A percentile compares a stretch with the other conserved stretches of the same genome.
phyloP scores from a whole-genome alignment of 805 yeast species.

The Barnettozyma californica region DNA sequence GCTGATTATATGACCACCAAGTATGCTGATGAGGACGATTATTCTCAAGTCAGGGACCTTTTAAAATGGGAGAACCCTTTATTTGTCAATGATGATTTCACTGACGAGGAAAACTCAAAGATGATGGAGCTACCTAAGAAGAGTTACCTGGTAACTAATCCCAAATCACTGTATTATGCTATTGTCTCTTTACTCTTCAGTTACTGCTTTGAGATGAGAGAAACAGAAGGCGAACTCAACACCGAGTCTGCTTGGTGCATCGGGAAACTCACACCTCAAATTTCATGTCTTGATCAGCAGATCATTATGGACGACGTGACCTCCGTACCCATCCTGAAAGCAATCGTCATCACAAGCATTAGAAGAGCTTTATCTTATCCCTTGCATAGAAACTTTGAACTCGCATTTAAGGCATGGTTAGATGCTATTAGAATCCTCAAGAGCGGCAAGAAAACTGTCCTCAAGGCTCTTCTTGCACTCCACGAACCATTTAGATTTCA shows the following conservation, averaged over 20 bases:
- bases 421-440: conserved; percentile 63
- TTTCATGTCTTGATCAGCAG: conserved; percentile 64
- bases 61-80: conserved; percentile 50
- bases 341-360: conserved; percentile 53
- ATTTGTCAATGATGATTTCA: conserved; percentile 35
- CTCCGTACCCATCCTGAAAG: conserved; percentile 37
- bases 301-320: conserved; percentile 30
- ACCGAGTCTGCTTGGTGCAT: conserved; percentile 93
- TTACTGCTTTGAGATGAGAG: conserved; percentile 68
- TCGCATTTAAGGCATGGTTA: conserved; percentile 62
- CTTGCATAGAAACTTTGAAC: conserved; percentile 62
- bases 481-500: conserved; percentile 77
- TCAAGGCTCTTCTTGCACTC: conserved; percentile 53
- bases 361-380: conserved; percentile 79
- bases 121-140: conserved; percentile 68
- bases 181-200: conserved; percentile 66
- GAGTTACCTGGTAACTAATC: conserved; percentile 49
- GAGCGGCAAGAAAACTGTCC: conserved; percentile 63
- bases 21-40: conserved; percentile 49
- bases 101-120: conserved; percentile 55
- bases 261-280: conserved; percentile 79
- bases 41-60: conserved; percentile 37
- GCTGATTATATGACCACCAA: conserved; percentile 67
- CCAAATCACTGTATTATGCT: conserved; percentile 54
- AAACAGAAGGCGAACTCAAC: conserved; percentile 63